Evolutionary conservation across 257 asterid genomes (phyloP).

Genomic region (Fraxinus anomala): DNA sequence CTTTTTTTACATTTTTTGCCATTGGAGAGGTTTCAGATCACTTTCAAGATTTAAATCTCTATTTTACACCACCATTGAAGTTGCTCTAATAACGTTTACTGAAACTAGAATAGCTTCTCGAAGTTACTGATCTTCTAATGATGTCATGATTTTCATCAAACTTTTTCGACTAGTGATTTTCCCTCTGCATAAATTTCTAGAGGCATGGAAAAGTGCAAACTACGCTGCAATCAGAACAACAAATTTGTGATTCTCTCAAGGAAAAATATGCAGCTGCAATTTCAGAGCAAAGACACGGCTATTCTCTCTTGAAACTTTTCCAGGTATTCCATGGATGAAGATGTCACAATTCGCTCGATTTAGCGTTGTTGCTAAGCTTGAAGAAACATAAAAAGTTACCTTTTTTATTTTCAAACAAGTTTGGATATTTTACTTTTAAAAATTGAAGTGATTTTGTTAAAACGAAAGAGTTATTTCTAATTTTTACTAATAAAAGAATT

Average conservation of each 20-base stretch:
- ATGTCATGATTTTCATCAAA: neutral
- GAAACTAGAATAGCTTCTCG: neutral
- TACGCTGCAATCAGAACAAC: constrained; percentile 50
- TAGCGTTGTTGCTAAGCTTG: neutral
- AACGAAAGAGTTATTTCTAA: too few species aligned
- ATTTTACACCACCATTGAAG: too few species aligned
- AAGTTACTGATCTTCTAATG: neutral
- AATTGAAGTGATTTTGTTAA: too few species aligned
- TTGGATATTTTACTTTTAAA: neutral
- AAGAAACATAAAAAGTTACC: neutral
- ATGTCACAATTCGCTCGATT: neutral
- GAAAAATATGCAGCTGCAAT: constrained; percentile 54
- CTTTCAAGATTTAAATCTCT: too few species aligned
- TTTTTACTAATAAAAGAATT: neutral
- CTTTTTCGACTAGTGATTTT: constrained; percentile 1
- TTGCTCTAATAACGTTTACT: neutral
- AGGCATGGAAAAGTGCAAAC: constrained; percentile 61
- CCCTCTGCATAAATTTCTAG: constrained; percentile 37
- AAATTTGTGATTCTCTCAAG: constrained; percentile 43
- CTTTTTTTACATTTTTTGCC: too few species aligned
- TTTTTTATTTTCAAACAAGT: neutral
- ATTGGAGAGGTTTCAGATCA: too few species aligned
- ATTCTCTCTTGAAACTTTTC: constrained; percentile 61
- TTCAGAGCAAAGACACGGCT: constrained; percentile 62
- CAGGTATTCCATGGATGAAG: constrained; percentile 42